Conservation (phyloP, 345 rosid genomes). For the Pelargonium nanum region DNA sequence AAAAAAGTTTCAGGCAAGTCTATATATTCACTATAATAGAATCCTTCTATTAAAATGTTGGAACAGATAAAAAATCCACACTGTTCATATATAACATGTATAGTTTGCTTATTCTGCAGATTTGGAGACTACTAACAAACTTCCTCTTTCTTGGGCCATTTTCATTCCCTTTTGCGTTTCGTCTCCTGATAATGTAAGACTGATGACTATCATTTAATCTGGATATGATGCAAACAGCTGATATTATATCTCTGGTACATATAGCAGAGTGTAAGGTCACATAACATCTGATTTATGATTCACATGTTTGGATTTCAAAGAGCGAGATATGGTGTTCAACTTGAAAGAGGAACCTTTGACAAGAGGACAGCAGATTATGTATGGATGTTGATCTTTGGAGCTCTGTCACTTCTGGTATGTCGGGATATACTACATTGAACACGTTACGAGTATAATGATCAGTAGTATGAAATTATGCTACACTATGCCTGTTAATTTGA, state of each 20-base stretch:
- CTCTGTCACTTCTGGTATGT: slow-evolving; percentile 50
- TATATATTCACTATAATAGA: neutral
- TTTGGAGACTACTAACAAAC: slow-evolving; percentile 55
- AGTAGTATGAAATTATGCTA: neutral
- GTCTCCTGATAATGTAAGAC: slow-evolving; percentile 45
- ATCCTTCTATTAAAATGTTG: neutral
- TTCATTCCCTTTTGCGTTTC: slow-evolving; percentile 41
- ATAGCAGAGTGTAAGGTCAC: neutral
- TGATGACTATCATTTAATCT: neutral
- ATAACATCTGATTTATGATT: too few relatives aligned
- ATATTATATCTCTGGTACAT: neutral
- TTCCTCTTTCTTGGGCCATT: slow-evolving; percentile 53
- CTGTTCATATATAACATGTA: slow-evolving; percentile 1
- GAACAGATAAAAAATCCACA: neutral
- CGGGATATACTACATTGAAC: neutral
- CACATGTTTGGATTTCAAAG: slow-evolving; percentile 14
- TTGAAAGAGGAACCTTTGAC: slow-evolving; percentile 57
- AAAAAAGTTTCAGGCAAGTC: slow-evolving; percentile 40
- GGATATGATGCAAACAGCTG: neutral
- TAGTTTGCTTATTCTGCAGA: slow-evolving; percentile 17
- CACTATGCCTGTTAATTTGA: too few relatives aligned
- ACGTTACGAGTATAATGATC: neutral
- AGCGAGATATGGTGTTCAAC: slow-evolving; percentile 49
- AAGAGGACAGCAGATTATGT: slow-evolving; percentile 59
- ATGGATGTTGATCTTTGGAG: slow-evolving; percentile 66